Evolutionary conservation across 2,329 filamentous ascomycete genomes (phyloP), one percentile per base, ranked within the genome.

Genomic region (Dactylonectria estremocensis): DNA sequence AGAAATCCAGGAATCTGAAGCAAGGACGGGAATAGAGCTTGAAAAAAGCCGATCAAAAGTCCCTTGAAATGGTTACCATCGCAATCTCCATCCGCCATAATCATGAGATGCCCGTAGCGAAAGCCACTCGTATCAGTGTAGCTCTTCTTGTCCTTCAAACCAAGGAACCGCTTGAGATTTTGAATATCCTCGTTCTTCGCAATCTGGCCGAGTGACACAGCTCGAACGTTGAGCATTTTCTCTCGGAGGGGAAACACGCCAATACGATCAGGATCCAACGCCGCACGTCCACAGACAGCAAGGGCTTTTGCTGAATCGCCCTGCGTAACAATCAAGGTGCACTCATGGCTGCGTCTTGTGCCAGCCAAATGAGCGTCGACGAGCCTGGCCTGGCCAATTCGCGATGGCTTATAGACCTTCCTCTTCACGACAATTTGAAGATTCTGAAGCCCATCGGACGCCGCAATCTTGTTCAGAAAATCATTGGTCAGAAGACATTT

Each of bases 61-160:
- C 96, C 96, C 84, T 99, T 99, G 88, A 99, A 99, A 83, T 99
- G 96, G 85, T 93, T 97, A 73, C 96, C 96, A 80, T 99, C 96
- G 80, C 98, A 95, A 94, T 99, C 96, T 82, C 99, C 97, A 96
- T 99, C 96, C 33, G 96, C 97, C 96, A 99, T 99, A 87, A 99
- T 98, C 96, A 99, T 99, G 71, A 99, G 84, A 82, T 98, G 96
- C 9, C 96, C 96, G 80, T 99, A 99, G 28, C 96, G 93, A 67
- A 99, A 90, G 63, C 92, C 89, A 77, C 93, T 95, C 59, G 94
- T 95, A 74, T 98, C 94, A 1, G 91, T 95, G 80, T 99, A 99
- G n/a, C 91, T 87, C 76, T 95, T 93, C 83, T 99, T 99, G 85
- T 99, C 97, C 83, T 99, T 97, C 59, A 99, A 85, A 59, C 96